Evolutionary conservation across 768 basidiomycete genomes (phyloP).

Genomic region (Chalciporus sphaerocephalus): DNA sequence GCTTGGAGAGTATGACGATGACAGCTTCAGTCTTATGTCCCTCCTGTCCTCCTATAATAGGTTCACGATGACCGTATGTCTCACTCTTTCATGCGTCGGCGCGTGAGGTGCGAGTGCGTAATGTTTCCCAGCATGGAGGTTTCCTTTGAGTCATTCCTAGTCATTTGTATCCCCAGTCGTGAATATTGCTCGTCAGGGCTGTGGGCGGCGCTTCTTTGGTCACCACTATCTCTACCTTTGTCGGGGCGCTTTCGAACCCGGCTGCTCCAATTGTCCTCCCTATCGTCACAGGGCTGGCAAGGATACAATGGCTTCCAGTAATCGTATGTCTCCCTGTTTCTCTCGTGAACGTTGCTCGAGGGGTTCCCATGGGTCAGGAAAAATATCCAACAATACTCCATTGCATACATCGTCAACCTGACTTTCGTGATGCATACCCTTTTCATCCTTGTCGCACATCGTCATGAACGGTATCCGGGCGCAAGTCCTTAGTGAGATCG

Average conservation of each 20-base stretch:
- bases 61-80: constrained; percentile 87
- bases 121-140: too few species aligned
- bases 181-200: constrained; percentile 32
- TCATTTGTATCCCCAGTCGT: too few species aligned
- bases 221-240: background rate
- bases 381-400: too few species aligned
- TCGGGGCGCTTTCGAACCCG: background rate
- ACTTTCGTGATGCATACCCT: too few species aligned
- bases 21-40: constrained; percentile 88
- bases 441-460: too few species aligned
- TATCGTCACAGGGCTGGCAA: background rate
- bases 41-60: constrained; percentile 89
- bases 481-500: background rate
- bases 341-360: background rate
- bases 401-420: too few species aligned
- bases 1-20: constrained; percentile 86
- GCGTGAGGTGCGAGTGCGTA: too few species aligned
- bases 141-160: too few species aligned
- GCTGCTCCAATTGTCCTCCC: background rate
- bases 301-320: background rate
- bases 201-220: background rate
- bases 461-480: background rate
- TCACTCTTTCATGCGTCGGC: background rate
- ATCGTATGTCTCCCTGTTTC: background rate
- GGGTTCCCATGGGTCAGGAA: background rate